Evolutionary conservation across 192 early-diverging fungal species (phyloP).

Genomic region (Coemansia reversa): DNA sequence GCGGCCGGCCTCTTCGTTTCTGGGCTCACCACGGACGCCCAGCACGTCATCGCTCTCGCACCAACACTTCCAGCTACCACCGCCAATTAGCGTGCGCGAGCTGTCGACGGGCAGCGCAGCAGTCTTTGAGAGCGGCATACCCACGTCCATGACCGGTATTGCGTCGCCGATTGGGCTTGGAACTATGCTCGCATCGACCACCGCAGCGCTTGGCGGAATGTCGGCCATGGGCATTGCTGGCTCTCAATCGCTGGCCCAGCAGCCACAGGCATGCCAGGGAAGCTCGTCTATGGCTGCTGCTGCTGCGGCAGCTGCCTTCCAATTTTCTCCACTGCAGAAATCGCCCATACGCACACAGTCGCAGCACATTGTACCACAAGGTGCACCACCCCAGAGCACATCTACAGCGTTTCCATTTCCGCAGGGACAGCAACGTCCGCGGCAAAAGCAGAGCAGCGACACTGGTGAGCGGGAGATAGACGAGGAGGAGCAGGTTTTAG

Average conservation of each 20-base stretch:
- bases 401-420: background rate
- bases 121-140: slow-evolving; percentile 24
- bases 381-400: background rate
- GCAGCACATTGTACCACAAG: slow-evolving; percentile 2
- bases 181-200: slow-evolving; percentile 11
- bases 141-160: slow-evolving; percentile 17
- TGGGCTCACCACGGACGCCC: slow-evolving; percentile 1
- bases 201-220: background rate
- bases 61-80: slow-evolving; percentile 4
- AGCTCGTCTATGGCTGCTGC: slow-evolving; percentile 14
- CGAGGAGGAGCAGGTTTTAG: slow-evolving; percentile 47
- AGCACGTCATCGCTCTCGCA: slow-evolving; percentile 19
- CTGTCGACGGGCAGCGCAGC: slow-evolving; percentile 23
- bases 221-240: slow-evolving; percentile 5
- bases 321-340: slow-evolving; percentile 28
- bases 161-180: slow-evolving; percentile 34
- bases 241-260: slow-evolving; percentile 1
- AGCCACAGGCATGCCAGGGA: slow-evolving; percentile 7
- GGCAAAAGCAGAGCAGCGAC: slow-evolving; percentile 6
- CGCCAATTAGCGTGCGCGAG: slow-evolving; percentile 31
- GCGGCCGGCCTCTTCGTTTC: background rate
- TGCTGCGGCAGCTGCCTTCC: slow-evolving; percentile 43
- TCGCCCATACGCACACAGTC: slow-evolving; percentile 1
- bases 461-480: background rate
- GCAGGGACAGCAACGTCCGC: background rate